Conservation (phyloP, 371 early-diverging fungal genomes). For the Mortierella sp. region DNA sequence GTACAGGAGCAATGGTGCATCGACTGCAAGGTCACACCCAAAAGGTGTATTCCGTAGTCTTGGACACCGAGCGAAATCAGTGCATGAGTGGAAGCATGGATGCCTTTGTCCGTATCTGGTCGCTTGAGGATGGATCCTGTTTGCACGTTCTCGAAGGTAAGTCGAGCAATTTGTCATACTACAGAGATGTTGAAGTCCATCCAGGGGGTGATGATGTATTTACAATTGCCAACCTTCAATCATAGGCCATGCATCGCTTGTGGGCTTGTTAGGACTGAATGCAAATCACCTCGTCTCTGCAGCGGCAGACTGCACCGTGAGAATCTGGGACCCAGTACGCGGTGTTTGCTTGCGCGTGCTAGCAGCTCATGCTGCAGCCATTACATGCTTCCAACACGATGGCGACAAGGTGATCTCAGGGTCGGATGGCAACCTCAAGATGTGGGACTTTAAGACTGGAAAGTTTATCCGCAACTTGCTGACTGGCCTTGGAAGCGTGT, state of each 20-base stretch:
- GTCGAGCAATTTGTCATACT: not conserved
- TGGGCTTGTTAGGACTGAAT: slow-evolving; percentile 90
- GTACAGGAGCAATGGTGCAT: slow-evolving; percentile 73
- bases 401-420: slow-evolving; percentile 90
- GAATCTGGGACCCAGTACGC: slow-evolving; percentile 90
- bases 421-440: slow-evolving; percentile 91
- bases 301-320: slow-evolving; percentile 95
- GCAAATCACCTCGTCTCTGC: slow-evolving; percentile 89
- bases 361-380: slow-evolving; percentile 81
- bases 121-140: slow-evolving; percentile 83
- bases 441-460: slow-evolving; percentile 93
- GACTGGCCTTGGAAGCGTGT: slow-evolving; percentile 82
- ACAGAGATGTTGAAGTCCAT: slow-evolving; percentile 1
- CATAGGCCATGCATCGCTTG: slow-evolving; percentile 91
- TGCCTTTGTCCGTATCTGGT: slow-evolving; percentile 97
- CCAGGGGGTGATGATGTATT: not conserved
- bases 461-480: slow-evolving; percentile 80
- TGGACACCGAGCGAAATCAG: slow-evolving; percentile 82
- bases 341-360: slow-evolving; percentile 77
- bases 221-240: not conserved
- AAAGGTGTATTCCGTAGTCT: slow-evolving; percentile 93
- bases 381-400: slow-evolving; percentile 96
- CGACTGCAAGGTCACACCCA: slow-evolving; percentile 87
- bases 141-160: slow-evolving; percentile 79
- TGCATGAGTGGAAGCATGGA: slow-evolving; percentile 98